Conservation (phyloP, 2,329 filamentous ascomycete genomes). For the Xylaria sp. region DNA sequence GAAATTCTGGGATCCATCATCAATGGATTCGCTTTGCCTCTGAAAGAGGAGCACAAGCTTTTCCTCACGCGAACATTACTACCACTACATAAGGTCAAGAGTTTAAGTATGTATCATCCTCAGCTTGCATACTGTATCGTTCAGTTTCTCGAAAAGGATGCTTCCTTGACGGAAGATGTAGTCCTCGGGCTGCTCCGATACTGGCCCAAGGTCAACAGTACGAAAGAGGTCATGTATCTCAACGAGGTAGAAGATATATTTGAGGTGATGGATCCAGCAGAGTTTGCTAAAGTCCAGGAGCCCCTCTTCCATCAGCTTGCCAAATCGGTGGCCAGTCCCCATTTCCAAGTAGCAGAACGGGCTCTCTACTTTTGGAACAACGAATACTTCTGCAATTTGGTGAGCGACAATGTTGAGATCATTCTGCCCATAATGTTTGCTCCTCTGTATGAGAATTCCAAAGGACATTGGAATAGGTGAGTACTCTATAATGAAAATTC, state of each 20-base stretch:
- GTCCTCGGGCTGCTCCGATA: slow-evolving; percentile 94
- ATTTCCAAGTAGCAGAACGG: slow-evolving; percentile 98
- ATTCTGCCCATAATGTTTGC: slow-evolving; percentile 99
- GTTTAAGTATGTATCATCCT: slow-evolving; percentile 99
- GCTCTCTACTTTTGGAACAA: slow-evolving; percentile 99
- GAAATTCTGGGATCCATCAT: slow-evolving; percentile 99
- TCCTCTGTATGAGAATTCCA: slow-evolving; percentile 97
- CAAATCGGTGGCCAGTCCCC: slow-evolving; percentile 96
- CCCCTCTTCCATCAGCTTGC: slow-evolving; percentile 96
- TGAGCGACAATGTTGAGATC: slow-evolving; percentile 98
- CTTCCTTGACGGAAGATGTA: slow-evolving; percentile 95
- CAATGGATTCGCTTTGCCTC: slow-evolving; percentile 94
- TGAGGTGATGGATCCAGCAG: slow-evolving; percentile 98
- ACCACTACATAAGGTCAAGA: slow-evolving; percentile 97
- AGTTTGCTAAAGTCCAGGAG: slow-evolving; percentile 98
- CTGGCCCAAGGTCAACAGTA: slow-evolving; percentile 99
- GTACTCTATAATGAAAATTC: slow-evolving; percentile 41
- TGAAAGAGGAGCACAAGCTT: slow-evolving; percentile 99
- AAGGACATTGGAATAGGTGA: slow-evolving; percentile 98
- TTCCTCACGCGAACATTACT: slow-evolving; percentile 94
- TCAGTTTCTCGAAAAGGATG: slow-evolving; percentile 98
- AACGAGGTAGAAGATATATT: slow-evolving; percentile 99
- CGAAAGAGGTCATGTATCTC: slow-evolving; percentile 99
- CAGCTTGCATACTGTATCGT: slow-evolving; percentile 99
- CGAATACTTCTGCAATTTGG: slow-evolving; percentile 99